A percentile compares a stretch with the other conserved stretches of the same genome.
These are phyloP conservation scores for Pulveroboletus ravenelii DNA, from an alignment of 768 basidiomycete genomes.

Conservation along the genomic window DNA sequence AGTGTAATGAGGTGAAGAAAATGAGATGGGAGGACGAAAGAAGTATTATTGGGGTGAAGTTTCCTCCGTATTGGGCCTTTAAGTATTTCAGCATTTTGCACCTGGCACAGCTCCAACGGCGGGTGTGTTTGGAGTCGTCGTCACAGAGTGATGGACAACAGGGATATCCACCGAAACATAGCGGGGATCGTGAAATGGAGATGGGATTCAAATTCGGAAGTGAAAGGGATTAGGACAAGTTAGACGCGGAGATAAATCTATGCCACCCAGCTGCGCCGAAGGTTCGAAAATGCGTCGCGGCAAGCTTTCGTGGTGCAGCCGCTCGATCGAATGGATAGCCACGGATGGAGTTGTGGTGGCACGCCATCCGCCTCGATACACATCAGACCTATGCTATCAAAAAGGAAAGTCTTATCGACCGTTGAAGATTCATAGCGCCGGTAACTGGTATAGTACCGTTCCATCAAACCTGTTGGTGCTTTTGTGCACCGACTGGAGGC, in stretches of 20 bases:
- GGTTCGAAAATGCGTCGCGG: neutral
- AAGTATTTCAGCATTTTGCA: neutral
- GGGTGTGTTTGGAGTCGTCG: neutral
- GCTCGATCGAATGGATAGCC: neutral
- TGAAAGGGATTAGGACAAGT: neutral
- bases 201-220: neutral
- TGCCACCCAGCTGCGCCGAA: neutral
- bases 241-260: neutral
- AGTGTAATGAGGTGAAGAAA: neutral
- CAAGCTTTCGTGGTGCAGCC: neutral
- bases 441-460: constrained; percentile 1
- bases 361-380: neutral
- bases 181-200: neutral
- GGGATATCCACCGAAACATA: too few species aligned
- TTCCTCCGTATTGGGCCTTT: neutral
- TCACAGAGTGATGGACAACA: neutral
- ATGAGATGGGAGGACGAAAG: neutral
- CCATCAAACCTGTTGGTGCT: constrained; percentile 9
- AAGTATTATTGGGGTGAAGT: neutral
- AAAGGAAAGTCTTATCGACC: neutral
- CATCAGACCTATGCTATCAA: neutral
- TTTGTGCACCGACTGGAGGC: neutral
- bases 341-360: neutral
- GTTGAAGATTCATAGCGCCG: neutral
- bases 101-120: constrained; percentile 11